Conservation (phyloP, 176 grass and related monocot genomes). For the Oryza australiensis region DNA sequence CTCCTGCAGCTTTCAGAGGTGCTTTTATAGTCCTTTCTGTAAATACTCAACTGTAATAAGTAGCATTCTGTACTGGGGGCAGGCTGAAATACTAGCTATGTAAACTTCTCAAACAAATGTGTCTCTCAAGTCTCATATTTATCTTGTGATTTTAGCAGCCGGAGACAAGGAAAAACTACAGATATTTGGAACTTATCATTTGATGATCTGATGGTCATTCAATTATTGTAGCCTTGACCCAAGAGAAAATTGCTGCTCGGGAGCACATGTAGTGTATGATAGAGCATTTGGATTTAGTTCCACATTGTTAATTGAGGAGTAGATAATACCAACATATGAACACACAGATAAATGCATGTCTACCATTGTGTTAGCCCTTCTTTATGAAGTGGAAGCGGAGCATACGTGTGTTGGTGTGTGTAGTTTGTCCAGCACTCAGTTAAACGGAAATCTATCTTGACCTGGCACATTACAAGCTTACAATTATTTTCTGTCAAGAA, state of each 20-base stretch:
- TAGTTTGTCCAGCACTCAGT: not conserved
- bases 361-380: not conserved
- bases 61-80: not conserved
- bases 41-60: not conserved
- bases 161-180: not conserved
- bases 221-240: not conserved
- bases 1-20: slow-evolving; percentile 66
- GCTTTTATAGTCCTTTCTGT: slow-evolving; percentile 21
- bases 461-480: not conserved
- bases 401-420: not conserved
- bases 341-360: not conserved
- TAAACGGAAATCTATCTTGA: not conserved
- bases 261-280: not conserved
- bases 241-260: not conserved
- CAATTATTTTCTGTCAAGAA: not conserved
- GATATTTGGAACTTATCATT: not conserved
- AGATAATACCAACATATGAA: not conserved
- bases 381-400: not conserved
- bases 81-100: not conserved
- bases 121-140: not conserved
- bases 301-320: not conserved
- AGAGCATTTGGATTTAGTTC: not conserved
- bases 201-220: not conserved
- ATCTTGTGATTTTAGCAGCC: not conserved
- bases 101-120: slow-evolving; percentile 3